A percentile compares a stretch with the other conserved stretches of the same genome.
phyloP scores from a whole-genome alignment of 352 stramenopile genomes.

The Plasmopara halstedii region DNA sequence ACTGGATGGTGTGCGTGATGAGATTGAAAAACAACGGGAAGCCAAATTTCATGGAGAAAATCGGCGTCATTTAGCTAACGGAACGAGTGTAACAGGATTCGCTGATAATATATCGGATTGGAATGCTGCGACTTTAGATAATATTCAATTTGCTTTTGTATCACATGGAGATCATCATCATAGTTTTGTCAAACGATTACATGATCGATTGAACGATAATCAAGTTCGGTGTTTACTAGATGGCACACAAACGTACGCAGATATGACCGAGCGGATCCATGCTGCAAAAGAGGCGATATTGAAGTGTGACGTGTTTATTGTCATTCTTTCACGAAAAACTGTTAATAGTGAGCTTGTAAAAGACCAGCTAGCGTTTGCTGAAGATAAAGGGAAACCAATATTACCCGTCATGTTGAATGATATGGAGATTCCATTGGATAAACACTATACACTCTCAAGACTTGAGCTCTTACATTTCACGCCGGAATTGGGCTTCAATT shows the following conservation, averaged over 20 bases:
- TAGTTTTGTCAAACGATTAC: constrained; percentile 52
- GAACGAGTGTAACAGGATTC: constrained; percentile 23
- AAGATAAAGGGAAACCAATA: constrained; percentile 68
- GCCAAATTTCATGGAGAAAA: constrained; percentile 30
- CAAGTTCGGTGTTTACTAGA: constrained; percentile 48
- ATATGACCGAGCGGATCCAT: constrained; percentile 61
- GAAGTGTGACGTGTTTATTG: constrained; percentile 65
- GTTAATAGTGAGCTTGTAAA: constrained; percentile 65
- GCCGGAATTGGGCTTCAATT: constrained; percentile 69
- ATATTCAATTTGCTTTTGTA: constrained; percentile 56
- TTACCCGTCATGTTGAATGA: constrained; percentile 73
- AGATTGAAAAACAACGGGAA: constrained; percentile 66
- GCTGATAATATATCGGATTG: constrained; percentile 31
- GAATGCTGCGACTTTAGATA: constrained; percentile 24
- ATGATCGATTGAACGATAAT: constrained; percentile 47
- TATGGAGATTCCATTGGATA: constrained; percentile 62
- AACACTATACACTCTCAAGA: constrained; percentile 71
- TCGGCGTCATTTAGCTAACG: constrained; percentile 20
- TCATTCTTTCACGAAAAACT: constrained; percentile 61
- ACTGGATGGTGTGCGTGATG: constrained; percentile 64
- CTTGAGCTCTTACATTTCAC: constrained; percentile 72
- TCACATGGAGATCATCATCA: constrained; percentile 64
- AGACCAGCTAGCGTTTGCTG: constrained; percentile 73
- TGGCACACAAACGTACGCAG: constrained; percentile 29
- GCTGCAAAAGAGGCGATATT: constrained; percentile 72